Conservation (phyloP, 2,329 filamentous ascomycete genomes). For the Cordyceps javanica region DNA sequence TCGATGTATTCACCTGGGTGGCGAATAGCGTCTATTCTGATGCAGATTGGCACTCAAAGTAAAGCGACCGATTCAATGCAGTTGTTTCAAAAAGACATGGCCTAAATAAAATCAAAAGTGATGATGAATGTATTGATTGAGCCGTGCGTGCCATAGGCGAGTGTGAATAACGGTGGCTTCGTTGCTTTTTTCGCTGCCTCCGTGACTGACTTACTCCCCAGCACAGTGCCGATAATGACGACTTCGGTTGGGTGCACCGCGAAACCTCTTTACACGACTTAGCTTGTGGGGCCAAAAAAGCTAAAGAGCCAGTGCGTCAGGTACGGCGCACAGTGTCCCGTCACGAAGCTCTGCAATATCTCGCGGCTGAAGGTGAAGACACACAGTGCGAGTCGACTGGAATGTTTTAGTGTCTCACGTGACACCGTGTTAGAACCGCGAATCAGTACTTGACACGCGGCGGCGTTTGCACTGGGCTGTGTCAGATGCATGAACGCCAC, state of each 20-base stretch:
- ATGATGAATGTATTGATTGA: neutral
- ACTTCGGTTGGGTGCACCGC: constrained; percentile 14
- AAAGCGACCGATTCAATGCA: neutral
- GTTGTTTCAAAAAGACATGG: neutral
- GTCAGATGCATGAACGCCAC: constrained; percentile 1
- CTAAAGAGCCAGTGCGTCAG: constrained; percentile 14
- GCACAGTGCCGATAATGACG: constrained; percentile 24
- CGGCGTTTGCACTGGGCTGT: constrained; percentile 18
- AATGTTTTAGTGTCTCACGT: constrained; percentile 21
- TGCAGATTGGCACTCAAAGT: neutral
- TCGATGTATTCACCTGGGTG: neutral
- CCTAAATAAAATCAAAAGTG: neutral
- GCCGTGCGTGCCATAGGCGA: neutral
- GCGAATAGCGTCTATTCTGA: neutral
- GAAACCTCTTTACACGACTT: constrained; percentile 27
- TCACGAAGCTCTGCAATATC: neutral
- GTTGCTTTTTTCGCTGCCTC: constrained; percentile 19
- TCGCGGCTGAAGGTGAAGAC: neutral
- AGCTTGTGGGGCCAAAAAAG: constrained; percentile 21
- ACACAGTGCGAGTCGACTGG: constrained; percentile 17
- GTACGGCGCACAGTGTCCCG: constrained; percentile 9
- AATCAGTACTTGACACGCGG: constrained; percentile 8
- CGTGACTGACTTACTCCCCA: constrained; percentile 19
- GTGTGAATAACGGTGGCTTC: constrained; percentile 20
- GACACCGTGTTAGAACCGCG: constrained; percentile 29